Conservation (phyloP, 768 basidiomycete species). For the Flagelloscypha sp. region DNA sequence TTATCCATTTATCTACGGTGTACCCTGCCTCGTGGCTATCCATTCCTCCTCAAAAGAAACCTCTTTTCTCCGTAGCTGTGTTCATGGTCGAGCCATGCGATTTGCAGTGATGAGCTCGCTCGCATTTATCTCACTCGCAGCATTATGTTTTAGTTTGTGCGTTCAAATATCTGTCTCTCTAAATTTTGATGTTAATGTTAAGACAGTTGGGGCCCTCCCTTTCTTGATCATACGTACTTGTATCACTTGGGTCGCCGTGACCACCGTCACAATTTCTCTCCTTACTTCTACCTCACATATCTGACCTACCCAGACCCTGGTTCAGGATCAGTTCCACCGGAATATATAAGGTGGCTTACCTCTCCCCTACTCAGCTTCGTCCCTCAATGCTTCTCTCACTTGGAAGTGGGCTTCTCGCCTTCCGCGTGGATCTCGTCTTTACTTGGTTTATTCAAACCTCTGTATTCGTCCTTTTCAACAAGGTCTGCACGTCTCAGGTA, state of each 20-base stretch:
- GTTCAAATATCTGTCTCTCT: constrained; percentile 22
- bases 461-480: constrained; percentile 92
- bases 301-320: constrained; percentile 80
- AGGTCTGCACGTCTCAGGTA: constrained; percentile 97
- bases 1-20: constrained; percentile 87
- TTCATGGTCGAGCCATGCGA: constrained; percentile 45
- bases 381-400: constrained; percentile 74
- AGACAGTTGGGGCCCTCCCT: constrained; percentile 87
- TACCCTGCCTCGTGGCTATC: constrained; percentile 60
- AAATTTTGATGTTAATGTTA: constrained; percentile 4
- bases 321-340: too few relatives aligned
- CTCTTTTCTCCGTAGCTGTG: too few relatives aligned
- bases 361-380: constrained; percentile 78
- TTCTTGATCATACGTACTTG: constrained; percentile 85
- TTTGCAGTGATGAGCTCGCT: constrained; percentile 65
- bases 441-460: constrained; percentile 90
- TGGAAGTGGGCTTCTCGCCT: constrained; percentile 67
- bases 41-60: constrained; percentile 6
- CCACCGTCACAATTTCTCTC: constrained; percentile 97
- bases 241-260: constrained; percentile 89
- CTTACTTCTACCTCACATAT: constrained; percentile 94
- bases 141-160: constrained; percentile 67
- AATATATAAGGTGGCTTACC: too few relatives aligned
- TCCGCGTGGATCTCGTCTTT: constrained; percentile 58
- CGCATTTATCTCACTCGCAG: constrained; percentile 58